Evolutionary conservation across 2,329 filamentous ascomycete genomes (phyloP), one percentile per base, ranked within the genome.

Genomic region (Arthrobotrys sphaeroides): DNA sequence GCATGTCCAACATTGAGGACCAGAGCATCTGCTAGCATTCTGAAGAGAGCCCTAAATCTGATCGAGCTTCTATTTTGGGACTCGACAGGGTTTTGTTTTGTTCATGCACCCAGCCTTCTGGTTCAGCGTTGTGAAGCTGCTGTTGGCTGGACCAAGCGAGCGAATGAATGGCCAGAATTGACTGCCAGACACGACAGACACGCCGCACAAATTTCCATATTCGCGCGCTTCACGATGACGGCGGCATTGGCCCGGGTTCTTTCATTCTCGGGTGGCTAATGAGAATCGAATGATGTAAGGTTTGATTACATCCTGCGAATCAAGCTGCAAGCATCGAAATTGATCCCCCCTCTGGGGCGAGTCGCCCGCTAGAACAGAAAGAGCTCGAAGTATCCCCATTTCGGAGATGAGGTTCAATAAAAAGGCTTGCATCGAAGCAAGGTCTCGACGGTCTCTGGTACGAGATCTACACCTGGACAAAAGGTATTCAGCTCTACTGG

Each of bases 121-220:
- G 65, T 16, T 53, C 45, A 24, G 45, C 43, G 65, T 60, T 47
- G 31, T 53, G 40, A 65, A 10, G 13, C 33, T 38, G 51, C 28
- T 33, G 18, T 45, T 57, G 38, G 36, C 20, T 33, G 28, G 36
- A 28, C n/a, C 55, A 62, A 70, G 66, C 66, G 66, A 70, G 55
- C 55, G 60, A 70, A 70, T 70, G 28, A 70, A 24, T 10, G 43
- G 33, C 20, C 66, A 43, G 55, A 13, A 55, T 33, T 45, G 16
- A 31, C 16, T 26, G 12, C 42, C 22, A 3, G 51, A 18, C 38
- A 28, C 28, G 20, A 43, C 6, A 20, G n/a, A 22, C 20, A 55
- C 55, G 70, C 70, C 72, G 72, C 72, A 75, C 72, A 75, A 69
- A 73, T 64, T 62, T 68, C 64, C 57, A 47, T 64, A 75, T 75